phyloP scores from a whole-genome alignment of 495 filamentous ascomycete genomes.

The Aspergillus sclerotiicarbonarius region DNA sequence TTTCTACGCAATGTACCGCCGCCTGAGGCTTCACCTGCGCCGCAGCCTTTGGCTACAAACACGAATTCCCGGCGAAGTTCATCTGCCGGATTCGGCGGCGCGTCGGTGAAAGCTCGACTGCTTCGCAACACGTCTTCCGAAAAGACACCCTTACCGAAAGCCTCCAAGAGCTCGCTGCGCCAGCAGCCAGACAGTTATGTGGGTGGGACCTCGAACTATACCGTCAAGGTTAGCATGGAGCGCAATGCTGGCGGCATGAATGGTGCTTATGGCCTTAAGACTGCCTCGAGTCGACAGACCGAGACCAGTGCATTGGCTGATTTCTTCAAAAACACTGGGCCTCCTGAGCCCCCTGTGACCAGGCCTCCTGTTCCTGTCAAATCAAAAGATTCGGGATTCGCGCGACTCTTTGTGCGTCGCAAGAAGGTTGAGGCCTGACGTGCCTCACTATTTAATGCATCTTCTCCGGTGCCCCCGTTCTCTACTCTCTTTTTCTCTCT shows the following conservation, averaged over 20 bases:
- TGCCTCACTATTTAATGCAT: background rate
- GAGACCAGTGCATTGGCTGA: constrained; percentile 73
- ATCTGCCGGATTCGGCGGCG: constrained; percentile 42
- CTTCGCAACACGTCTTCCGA: constrained; percentile 39
- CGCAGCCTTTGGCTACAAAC: constrained; percentile 34
- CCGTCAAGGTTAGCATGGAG: constrained; percentile 40
- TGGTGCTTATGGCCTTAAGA: constrained; percentile 14
- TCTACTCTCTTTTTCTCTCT: constrained; percentile 4
- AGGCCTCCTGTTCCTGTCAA: constrained; percentile 21
- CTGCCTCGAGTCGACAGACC: constrained; percentile 31
- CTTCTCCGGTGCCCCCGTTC: constrained; percentile 2
- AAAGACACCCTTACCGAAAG: constrained; percentile 26
- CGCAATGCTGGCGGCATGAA: constrained; percentile 29
- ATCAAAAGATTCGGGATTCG: constrained; percentile 29
- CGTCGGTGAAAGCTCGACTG: constrained; percentile 63
- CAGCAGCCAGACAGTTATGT: constrained; percentile 25
- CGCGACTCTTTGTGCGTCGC: constrained; percentile 42
- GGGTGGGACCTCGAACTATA: constrained; percentile 34
- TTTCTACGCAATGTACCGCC: constrained; percentile 84
- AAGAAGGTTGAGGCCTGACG: constrained; percentile 41
- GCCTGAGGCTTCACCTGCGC: constrained; percentile 44
- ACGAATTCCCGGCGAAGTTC: constrained; percentile 47
- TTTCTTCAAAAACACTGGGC: constrained; percentile 74
- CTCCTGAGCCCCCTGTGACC: constrained; percentile 48
- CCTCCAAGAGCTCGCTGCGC: constrained; percentile 36